These are phyloP conservation scores for Aspergillus heteromorphus DNA, from an alignment of 495 filamentous ascomycete genomes.

Conservation along the genomic window DNA sequence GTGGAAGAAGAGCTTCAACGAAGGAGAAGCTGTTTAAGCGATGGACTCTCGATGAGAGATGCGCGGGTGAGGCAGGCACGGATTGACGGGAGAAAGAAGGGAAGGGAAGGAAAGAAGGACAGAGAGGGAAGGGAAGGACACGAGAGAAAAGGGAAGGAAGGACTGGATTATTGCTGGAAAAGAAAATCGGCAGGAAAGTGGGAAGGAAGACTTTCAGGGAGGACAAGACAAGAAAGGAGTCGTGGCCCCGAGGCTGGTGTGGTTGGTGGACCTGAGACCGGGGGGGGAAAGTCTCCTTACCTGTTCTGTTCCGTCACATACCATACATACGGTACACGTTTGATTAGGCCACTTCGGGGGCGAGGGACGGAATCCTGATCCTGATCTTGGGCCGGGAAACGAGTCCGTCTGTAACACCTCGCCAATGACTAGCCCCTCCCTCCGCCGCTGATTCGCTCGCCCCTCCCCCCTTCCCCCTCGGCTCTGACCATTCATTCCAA, in stretches of 20 bases:
- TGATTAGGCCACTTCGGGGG: background rate
- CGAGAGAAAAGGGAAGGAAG: constrained; percentile 22
- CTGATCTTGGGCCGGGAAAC: constrained; percentile 11
- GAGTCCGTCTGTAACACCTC: constrained; percentile 12
- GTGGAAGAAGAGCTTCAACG: constrained; percentile 41
- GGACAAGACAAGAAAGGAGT: constrained; percentile 33
- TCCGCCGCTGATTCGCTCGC: constrained; percentile 5
- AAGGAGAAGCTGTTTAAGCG: constrained; percentile 24
- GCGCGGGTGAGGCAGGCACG: constrained; percentile 40
- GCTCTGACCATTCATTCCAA: constrained; percentile 1
- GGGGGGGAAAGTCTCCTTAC: constrained; percentile 17
- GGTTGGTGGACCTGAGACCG: constrained; percentile 11
- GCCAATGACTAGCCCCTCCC: constrained; percentile 2
- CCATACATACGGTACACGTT: constrained; percentile 3
- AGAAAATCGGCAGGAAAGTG: constrained; percentile 8
- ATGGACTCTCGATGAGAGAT: constrained; percentile 22
- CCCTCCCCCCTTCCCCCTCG: background rate
- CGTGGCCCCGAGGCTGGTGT: constrained; percentile 26
- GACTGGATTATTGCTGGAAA: constrained; percentile 19
- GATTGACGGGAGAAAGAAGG: constrained; percentile 35
- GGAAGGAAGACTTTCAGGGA: constrained; percentile 23
- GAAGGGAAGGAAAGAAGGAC: no score
- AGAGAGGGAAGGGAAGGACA: constrained; percentile 28
- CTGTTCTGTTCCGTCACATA: no score
- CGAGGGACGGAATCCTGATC: constrained; percentile 11